Conservation (phyloP, 345 rosid genomes). For the Eucalyptus globulus region DNA sequence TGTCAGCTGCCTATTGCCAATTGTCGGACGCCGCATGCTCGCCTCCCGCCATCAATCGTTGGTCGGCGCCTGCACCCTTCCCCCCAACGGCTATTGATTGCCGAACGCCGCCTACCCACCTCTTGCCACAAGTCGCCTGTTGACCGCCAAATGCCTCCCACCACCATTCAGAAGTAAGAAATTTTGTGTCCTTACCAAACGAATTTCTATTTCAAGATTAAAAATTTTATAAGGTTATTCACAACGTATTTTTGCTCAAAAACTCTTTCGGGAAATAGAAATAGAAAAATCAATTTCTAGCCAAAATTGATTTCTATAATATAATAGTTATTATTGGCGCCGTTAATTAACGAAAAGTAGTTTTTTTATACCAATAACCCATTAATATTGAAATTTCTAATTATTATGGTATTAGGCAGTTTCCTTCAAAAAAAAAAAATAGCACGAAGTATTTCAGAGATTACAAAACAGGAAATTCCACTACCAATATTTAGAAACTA, state of each 20-base stretch:
- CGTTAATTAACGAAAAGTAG: accelerated
- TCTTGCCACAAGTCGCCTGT: accelerated
- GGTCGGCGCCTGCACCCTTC: accelerated
- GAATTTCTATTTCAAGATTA: accelerated
- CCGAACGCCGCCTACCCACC: accelerated
- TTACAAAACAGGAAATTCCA: neutral
- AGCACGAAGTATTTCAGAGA: neutral
- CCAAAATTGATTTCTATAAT: accelerated
- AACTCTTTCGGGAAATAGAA: accelerated
- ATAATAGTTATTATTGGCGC: accelerated
- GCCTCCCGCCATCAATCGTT: accelerated
- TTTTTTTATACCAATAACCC: neutral
- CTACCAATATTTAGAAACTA: neutral
- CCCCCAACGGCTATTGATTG: accelerated
- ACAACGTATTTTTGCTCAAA: too few species aligned
- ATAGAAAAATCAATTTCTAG: too few species aligned
- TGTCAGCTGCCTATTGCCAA: accelerated
- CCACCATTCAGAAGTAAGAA: too few species aligned
- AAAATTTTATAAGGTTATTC: too few species aligned
- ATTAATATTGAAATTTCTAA: too few species aligned
- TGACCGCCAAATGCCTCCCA: accelerated
- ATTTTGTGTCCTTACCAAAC: accelerated
- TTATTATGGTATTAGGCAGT: too few species aligned
- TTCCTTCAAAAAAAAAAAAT: neutral
- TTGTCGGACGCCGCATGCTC: accelerated